Conservation (phyloP, 768 basidiomycete genomes). For the Tricholoma saponaceum region DNA sequence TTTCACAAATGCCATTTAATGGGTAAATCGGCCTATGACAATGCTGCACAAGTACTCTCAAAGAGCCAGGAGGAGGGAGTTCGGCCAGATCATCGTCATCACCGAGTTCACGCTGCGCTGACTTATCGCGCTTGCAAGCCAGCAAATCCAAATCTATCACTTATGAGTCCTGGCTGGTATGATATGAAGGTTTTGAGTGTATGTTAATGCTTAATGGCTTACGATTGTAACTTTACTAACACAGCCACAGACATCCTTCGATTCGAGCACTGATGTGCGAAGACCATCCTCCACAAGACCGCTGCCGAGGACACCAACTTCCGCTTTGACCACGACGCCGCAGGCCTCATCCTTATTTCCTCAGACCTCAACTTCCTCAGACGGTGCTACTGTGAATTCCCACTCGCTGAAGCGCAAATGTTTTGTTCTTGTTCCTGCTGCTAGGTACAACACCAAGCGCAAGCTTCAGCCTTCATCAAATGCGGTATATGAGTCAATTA, state of each 20-base stretch:
- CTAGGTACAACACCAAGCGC: background rate
- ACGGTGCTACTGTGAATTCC: background rate
- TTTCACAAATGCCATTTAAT: slow-evolving; percentile 31
- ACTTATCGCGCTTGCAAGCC: slow-evolving; percentile 48
- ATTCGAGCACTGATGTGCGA: background rate
- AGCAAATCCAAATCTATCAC: slow-evolving; percentile 24
- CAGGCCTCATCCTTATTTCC: background rate
- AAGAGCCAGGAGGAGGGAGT: slow-evolving; percentile 28
- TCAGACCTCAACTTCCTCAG: background rate
- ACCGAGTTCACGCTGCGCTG: slow-evolving; percentile 44
- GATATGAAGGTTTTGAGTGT: slow-evolving; percentile 29
- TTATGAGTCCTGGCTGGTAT: slow-evolving; percentile 58
- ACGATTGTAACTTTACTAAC: background rate
- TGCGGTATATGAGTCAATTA: background rate
- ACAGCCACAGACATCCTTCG: background rate
- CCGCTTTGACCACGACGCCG: background rate
- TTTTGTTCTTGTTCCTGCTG: slow-evolving; percentile 8
- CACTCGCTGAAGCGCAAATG: slow-evolving; percentile 12
- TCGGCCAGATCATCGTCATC: slow-evolving; percentile 26
- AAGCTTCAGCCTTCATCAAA: background rate
- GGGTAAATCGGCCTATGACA: slow-evolving; percentile 16
- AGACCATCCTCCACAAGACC: no score
- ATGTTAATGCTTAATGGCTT: background rate
- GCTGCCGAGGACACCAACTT: background rate
- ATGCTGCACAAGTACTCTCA: slow-evolving; percentile 11